Evolutionary conservation across 2,329 filamentous ascomycete genomes (phyloP).

Genomic region (Fusarium graminum): DNA sequence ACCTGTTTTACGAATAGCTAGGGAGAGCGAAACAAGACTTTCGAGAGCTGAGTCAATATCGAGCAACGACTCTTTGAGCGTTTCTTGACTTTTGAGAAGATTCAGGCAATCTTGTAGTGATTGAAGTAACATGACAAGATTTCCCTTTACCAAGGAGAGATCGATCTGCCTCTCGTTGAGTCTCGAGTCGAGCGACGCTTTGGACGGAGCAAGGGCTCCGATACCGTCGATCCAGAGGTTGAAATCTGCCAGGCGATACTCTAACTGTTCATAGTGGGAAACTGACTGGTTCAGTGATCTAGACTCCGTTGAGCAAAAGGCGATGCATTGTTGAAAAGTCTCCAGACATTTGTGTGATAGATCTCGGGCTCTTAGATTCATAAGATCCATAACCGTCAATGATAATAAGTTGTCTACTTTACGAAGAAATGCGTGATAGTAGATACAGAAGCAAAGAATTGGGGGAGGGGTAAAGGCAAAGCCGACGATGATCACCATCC

Average conservation of each 20-base stretch:
- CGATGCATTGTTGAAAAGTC: not conserved
- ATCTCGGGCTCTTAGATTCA: not conserved
- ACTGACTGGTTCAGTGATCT: too few species aligned
- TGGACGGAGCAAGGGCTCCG: not conserved
- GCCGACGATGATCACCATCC: too few species aligned
- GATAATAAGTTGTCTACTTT: not conserved
- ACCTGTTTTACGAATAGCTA: not conserved
- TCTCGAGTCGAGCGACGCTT: not conserved
- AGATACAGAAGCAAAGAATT: too few species aligned
- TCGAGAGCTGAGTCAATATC: not conserved
- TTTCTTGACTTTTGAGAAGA: fast-evolving
- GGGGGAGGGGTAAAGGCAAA: too few species aligned
- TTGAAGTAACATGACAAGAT: not conserved
- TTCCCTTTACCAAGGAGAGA: not conserved
- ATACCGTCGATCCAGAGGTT: not conserved
- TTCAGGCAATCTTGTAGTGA: fast-evolving
- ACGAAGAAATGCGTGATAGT: too few species aligned
- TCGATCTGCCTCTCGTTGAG: not conserved
- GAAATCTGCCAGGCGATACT: not conserved
- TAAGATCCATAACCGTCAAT: not conserved
- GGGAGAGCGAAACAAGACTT: not conserved
- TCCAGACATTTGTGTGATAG: not conserved
- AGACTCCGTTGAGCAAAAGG: not conserved
- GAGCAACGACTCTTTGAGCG: fast-evolving
- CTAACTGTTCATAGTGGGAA: not conserved